phyloP scores from a whole-genome alignment of 345 rosid species.

The Kernera saxatilis region DNA sequence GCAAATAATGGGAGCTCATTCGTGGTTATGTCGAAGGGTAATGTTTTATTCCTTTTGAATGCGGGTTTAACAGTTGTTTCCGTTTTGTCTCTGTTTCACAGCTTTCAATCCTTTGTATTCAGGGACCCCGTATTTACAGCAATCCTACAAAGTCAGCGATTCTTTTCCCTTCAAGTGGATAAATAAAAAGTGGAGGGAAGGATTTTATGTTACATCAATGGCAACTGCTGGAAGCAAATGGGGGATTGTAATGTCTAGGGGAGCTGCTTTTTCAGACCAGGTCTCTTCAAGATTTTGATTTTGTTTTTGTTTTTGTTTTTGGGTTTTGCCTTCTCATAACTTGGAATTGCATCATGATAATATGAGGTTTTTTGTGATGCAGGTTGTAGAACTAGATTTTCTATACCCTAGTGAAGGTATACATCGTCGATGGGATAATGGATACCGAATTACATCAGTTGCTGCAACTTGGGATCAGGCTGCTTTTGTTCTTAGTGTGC shows the following conservation, averaged over 20 bases:
- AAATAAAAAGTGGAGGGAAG: slow-evolving; percentile 95
- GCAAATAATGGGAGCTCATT: slow-evolving; percentile 81
- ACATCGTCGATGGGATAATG: slow-evolving; percentile 92
- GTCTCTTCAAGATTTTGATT: slow-evolving; percentile 35
- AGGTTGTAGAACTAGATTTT: slow-evolving; percentile 98
- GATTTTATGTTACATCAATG: slow-evolving; percentile 87
- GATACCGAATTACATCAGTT: slow-evolving; percentile 89
- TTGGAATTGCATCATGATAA: background rate
- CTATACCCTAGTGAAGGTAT: slow-evolving; percentile 98
- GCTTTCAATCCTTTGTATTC: slow-evolving; percentile 9
- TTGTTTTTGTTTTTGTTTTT: background rate
- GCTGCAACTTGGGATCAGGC: slow-evolving; percentile 95
- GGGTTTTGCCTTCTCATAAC: background rate
- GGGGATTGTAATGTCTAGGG: slow-evolving; percentile 99
- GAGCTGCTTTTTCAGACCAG: slow-evolving; percentile 88
- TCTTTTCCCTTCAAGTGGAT: slow-evolving; percentile 98
- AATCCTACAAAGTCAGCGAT: slow-evolving; percentile 96
- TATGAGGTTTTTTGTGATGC: background rate
- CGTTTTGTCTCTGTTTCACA: background rate
- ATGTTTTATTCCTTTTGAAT: slow-evolving; percentile 17
- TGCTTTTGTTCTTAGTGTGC: slow-evolving; percentile 91
- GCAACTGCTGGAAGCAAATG: slow-evolving; percentile 95
- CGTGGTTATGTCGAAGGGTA: slow-evolving; percentile 97
- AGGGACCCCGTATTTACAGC: slow-evolving; percentile 94
- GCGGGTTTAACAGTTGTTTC: background rate